Evolutionary conservation across 805 yeast genomes (phyloP), one percentile per base, ranked within the genome.

Genomic region (Metschnikowia henanensis): DNA sequence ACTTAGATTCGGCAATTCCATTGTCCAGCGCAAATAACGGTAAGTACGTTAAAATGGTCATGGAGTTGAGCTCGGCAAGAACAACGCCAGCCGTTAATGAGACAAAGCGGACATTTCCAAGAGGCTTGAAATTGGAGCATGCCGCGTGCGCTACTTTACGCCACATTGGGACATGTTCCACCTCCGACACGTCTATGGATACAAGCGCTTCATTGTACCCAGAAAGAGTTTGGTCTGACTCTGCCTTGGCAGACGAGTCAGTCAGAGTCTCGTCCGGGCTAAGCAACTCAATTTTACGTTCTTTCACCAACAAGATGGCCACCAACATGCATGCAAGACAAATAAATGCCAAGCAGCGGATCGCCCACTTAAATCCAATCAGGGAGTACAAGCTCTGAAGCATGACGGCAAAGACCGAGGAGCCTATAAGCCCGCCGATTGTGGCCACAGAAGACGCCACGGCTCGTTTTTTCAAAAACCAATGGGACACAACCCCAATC

Each of bases 321-420:
- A 49, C 37, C 17, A 43, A 6, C 52, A 55, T 50, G 41, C 77
- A 70, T 5, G 56, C 66, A 4, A 72, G 52, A 47, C 76, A 74
- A 9, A 77, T 56, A 49, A 79, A 71, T 0, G 77, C 78, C 38
- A 77, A 59, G 12, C 70, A 62, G 38, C 84, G 65, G 34, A 76
- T 65, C 3, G 79, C 73, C 83, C 84, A 79, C 9, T 64, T 66
- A 51, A 75, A 78, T 1, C 84, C 84, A 17, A 76, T 66, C n/a
- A 59, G 53, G 1, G 56, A 57, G 50, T 78, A 81, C 22, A 81
- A 57, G 28, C 67, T 64, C 49, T 79, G 70, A 47, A 81, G 66
- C 61, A 79, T 70, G 39, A 79, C 60, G 3, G 85, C 83, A 62
- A 81, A 74, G 10, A 8, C 73, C 51, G 43, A 78, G 65, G 80